phyloP scores from a whole-genome alignment of 257 asterid species.

The Solanum sparsipilum region DNA sequence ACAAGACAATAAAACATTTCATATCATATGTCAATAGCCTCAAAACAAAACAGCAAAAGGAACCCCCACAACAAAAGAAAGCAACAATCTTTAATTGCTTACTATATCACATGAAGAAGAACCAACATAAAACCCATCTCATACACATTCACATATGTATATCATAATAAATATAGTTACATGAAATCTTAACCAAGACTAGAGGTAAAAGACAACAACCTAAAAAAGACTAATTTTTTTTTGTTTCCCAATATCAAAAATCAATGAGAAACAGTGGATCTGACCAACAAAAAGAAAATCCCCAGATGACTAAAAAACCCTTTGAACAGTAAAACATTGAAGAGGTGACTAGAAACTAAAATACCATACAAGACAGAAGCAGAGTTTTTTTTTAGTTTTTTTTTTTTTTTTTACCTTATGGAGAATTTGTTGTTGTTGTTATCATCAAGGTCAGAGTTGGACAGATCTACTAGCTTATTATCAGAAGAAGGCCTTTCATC shows the following conservation, averaged over 20 bases:
- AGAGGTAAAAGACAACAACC: not conserved
- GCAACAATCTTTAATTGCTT: not conserved
- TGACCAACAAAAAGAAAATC: constrained; percentile 18
- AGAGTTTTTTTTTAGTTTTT: not conserved
- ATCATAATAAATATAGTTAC: constrained; percentile 11
- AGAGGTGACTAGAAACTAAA: not conserved
- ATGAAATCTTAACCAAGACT: constrained; percentile 42
- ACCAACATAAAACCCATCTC: not conserved
- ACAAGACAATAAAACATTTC: constrained; percentile 14
- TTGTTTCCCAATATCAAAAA: constrained; percentile 1
- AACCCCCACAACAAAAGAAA: not conserved
- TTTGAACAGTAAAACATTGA: constrained; percentile 6
- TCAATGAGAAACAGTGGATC: constrained; percentile 18
- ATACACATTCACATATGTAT: not conserved
- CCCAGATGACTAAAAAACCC: not conserved
- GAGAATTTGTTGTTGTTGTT: constrained; percentile 41
- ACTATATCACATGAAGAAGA: not conserved
- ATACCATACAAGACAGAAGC: not conserved
- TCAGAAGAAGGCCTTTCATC: constrained; percentile 35
- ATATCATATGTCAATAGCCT: constrained; percentile 8
- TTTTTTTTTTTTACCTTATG: constrained; percentile 45
- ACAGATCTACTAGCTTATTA: constrained; percentile 56
- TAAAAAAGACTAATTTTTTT: not conserved
- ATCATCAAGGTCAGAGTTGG: constrained; percentile 45
- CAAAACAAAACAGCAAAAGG: not conserved